A percentile compares a stretch with the other conserved stretches of the same genome.
phyloP scores from a whole-genome alignment of 345 rosid genomes.

The Luvunga scandens region DNA sequence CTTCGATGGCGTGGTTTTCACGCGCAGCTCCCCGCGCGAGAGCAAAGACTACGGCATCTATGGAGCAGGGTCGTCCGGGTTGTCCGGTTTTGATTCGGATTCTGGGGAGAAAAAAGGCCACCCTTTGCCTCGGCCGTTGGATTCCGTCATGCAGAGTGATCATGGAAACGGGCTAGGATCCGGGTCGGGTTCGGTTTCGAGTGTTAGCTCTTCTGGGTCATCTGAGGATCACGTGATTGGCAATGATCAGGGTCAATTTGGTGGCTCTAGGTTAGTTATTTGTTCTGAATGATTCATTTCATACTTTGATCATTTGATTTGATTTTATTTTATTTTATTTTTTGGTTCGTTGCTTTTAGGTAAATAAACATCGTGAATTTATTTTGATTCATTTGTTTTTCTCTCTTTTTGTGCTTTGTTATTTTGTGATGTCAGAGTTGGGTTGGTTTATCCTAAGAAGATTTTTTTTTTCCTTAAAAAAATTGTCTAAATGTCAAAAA shows the following conservation, averaged over 20 bases:
- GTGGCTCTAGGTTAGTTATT: constrained; percentile 42
- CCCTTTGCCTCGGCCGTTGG: constrained; percentile 75
- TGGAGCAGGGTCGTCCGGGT: constrained; percentile 49
- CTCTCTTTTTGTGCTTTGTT: neutral
- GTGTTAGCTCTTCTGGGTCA: constrained; percentile 86
- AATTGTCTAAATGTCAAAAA: neutral
- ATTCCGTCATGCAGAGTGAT: constrained; percentile 36
- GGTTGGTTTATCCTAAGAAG: constrained; percentile 6
- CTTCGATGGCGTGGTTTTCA: constrained; percentile 31
- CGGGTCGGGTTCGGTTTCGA: constrained; percentile 69
- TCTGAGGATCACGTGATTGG: constrained; percentile 58
- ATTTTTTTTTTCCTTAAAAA: neutral
- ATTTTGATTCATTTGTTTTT: neutral
- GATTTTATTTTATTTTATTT: neutral
- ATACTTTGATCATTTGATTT: neutral
- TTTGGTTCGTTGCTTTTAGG: neutral
- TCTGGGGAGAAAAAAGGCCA: constrained; percentile 51
- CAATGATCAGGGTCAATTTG: constrained; percentile 41
- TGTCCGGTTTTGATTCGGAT: constrained; percentile 76
- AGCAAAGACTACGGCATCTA: constrained; percentile 38
- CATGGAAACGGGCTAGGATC: constrained; percentile 42
- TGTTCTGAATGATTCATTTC: neutral
- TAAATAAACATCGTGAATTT: neutral
- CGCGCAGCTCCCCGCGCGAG: constrained; percentile 46
- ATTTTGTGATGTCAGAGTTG: constrained; percentile 23